Conservation (phyloP, 129 eudicot species). For the Flaveria linearis region DNA sequence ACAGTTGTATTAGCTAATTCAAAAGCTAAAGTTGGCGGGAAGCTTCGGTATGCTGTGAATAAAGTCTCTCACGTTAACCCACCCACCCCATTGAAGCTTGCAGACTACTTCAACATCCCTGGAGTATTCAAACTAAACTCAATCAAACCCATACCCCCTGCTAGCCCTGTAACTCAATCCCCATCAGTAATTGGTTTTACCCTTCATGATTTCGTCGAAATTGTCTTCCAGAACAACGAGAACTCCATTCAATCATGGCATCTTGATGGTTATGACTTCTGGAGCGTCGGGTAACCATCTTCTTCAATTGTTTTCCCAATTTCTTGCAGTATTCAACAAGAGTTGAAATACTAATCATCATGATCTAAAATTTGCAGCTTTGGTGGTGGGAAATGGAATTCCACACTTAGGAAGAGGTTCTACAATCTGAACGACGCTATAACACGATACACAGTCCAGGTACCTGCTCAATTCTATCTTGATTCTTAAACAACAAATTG, state of each 20-base stretch:
- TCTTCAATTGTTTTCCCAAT: not conserved
- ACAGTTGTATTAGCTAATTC: slow-evolving; percentile 68
- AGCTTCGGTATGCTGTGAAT: slow-evolving; percentile 62
- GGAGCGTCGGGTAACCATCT: slow-evolving; percentile 75
- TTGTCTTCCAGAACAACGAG: slow-evolving; percentile 83
- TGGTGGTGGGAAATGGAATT: slow-evolving; percentile 73
- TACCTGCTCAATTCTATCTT: slow-evolving; percentile 27
- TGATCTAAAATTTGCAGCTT: slow-evolving; percentile 45
- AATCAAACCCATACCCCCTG: slow-evolving; percentile 41
- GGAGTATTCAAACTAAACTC: slow-evolving; percentile 65
- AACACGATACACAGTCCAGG: slow-evolving; percentile 79
- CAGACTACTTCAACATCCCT: slow-evolving; percentile 75
- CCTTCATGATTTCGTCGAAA: slow-evolving; percentile 79
- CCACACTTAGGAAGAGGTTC: slow-evolving; percentile 57
- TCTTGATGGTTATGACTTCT: slow-evolving; percentile 83
- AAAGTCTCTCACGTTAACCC: slow-evolving; percentile 67
- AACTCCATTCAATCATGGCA: slow-evolving; percentile 78
- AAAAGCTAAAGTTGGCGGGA: slow-evolving; percentile 52
- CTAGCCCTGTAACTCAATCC: slow-evolving; percentile 45
- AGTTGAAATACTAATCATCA: not conserved
- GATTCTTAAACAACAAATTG: not conserved
- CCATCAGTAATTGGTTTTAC: slow-evolving; percentile 53
- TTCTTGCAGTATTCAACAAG: not conserved
- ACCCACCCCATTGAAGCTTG: slow-evolving; percentile 83
- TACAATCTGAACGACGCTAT: slow-evolving; percentile 67